Conservation (phyloP, 2,329 filamentous ascomycete species). For the Fusarium brevicatenulatum region DNA sequence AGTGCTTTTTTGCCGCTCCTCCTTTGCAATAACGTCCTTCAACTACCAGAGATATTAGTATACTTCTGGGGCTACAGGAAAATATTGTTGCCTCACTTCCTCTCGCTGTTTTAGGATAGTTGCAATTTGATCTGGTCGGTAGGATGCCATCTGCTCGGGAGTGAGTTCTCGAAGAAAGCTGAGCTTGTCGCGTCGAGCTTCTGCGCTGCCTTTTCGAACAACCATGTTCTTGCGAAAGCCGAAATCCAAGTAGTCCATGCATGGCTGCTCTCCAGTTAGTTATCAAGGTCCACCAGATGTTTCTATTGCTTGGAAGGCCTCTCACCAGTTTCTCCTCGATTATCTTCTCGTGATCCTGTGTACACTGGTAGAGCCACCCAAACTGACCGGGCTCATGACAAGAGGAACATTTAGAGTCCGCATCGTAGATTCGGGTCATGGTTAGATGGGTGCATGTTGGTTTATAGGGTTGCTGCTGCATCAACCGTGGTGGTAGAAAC, state of each 20-base stretch:
- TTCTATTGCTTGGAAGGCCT: conserved; percentile 28
- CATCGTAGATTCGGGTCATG: conserved; percentile 72
- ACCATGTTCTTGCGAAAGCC: conserved; percentile 47
- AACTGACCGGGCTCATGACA: conserved; percentile 67
- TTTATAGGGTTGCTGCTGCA: conserved; percentile 39
- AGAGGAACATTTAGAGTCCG: conserved; percentile 62
- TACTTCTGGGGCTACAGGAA: background rate
- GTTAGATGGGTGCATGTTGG: conserved; percentile 72
- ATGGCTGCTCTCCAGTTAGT: conserved; percentile 36
- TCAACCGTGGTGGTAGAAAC: conserved; percentile 12
- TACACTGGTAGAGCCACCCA: conserved; percentile 80
- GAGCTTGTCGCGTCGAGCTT: conserved; percentile 55
- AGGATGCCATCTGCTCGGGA: conserved; percentile 54
- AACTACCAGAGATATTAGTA: conserved; percentile 19
- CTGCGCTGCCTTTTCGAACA: conserved; percentile 52
- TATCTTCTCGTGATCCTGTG: conserved; percentile 66
- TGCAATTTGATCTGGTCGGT: conserved; percentile 59
- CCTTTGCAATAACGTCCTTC: conserved; percentile 45
- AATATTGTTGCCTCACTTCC: conserved; percentile 50
- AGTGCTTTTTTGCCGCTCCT: conserved; percentile 40
- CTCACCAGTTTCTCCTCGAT: conserved; percentile 46
- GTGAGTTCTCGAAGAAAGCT: conserved; percentile 59
- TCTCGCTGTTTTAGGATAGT: conserved; percentile 62
- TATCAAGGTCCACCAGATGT: background rate
- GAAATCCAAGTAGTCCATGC: conserved; percentile 51